Base-by-base conservation (phyloP, 73 alveolate species). In the Effrenium voratum region DNA sequence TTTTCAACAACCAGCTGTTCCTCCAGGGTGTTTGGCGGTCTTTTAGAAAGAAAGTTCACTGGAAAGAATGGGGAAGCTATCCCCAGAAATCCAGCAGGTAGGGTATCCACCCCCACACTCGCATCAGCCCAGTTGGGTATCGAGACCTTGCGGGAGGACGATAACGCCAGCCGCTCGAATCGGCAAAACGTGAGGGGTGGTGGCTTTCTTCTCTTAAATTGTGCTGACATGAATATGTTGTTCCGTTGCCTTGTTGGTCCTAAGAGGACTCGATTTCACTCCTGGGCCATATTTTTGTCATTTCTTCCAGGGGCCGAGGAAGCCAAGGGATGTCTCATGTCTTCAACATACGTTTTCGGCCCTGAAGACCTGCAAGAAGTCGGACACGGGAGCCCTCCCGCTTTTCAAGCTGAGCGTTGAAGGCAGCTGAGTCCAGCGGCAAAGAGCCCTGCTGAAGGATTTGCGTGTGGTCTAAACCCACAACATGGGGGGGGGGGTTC, bases 141-240 rank as follows among this genome's bases (percentile, higher is more conserved):
- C 32, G 82, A 44, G 38, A 72, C 49, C 82, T 47, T 72, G 16
- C 45, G 82, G n/a, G 82, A 72, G 82, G 82, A 72, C 15, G 82
- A 72, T 30, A 32, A 72, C 34, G 82, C 36, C 82, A 34, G 82
- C 82, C n/a, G 82, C 82, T 72, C 13, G 82, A 47, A 26, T 40
- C n/a, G n/a, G n/a, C n/a, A n/a, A n/a, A n/a, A n/a, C n/a, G n/a
- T n/a, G n/a, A n/a, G n/a, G n/a, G n/a, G n/a, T n/a, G n/a, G n/a
- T n/a, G n/a, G n/a, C n/a, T n/a, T n/a, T n/a, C n/a, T n/a, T n/a
- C n/a, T n/a, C n/a, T n/a, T n/a, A n/a, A n/a, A n/a, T n/a, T n/a
- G n/a, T n/a, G n/a, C n/a, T n/a, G n/a, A n/a, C n/a, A n/a, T n/a
- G n/a, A n/a, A n/a, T n/a, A n/a, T n/a, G n/a, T n/a, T n/a, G n/a